Percentiles rank a stretch among this genome's conserved stretches.
Conservation (phyloP, 352 stramenopile genomes). For the Pythium diclinum region DNA sequence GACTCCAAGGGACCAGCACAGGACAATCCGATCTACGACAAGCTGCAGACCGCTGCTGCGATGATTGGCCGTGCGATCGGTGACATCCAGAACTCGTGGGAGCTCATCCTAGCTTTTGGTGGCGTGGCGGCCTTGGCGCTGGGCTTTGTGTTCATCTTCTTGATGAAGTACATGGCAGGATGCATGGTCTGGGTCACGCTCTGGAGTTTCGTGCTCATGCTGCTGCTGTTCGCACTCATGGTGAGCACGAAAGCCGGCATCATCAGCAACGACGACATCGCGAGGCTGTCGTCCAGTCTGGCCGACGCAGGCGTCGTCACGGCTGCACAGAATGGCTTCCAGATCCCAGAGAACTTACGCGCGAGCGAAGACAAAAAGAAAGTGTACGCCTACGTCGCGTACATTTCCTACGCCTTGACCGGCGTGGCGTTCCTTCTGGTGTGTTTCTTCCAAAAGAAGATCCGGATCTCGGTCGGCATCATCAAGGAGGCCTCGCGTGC, state of each 20-base stretch:
- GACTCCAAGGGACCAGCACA: constrained; percentile 57
- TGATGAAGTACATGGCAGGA: constrained; percentile 71
- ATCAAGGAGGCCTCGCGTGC: constrained; percentile 67
- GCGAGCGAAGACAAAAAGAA: constrained; percentile 58
- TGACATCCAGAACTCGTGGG: constrained; percentile 65
- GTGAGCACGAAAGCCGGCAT: constrained; percentile 74
- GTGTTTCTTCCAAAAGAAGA: constrained; percentile 78
- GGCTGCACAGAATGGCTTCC: constrained; percentile 38
- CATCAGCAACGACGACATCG: constrained; percentile 58
- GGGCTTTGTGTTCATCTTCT: constrained; percentile 61
- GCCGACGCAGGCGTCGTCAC: constrained; percentile 36
- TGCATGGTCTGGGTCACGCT: constrained; percentile 81
- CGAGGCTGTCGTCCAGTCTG: constrained; percentile 38
- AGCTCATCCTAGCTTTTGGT: constrained; percentile 54
- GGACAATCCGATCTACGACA: constrained; percentile 70
- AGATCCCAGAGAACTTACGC: constrained; percentile 50
- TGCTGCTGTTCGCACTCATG: constrained; percentile 72
- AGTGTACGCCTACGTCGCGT: constrained; percentile 57
- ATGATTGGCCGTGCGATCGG: constrained; percentile 63
- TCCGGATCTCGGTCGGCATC: constrained; percentile 68
- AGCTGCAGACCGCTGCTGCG: constrained; percentile 58
- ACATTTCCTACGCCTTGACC: constrained; percentile 55
- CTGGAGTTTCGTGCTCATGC: constrained; percentile 48
- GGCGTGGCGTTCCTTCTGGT: constrained; percentile 72
- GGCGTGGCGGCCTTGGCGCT: constrained; percentile 46